Conservation (phyloP, 2,329 filamentous ascomycete species). For the Penicillium psychrosexuale region DNA sequence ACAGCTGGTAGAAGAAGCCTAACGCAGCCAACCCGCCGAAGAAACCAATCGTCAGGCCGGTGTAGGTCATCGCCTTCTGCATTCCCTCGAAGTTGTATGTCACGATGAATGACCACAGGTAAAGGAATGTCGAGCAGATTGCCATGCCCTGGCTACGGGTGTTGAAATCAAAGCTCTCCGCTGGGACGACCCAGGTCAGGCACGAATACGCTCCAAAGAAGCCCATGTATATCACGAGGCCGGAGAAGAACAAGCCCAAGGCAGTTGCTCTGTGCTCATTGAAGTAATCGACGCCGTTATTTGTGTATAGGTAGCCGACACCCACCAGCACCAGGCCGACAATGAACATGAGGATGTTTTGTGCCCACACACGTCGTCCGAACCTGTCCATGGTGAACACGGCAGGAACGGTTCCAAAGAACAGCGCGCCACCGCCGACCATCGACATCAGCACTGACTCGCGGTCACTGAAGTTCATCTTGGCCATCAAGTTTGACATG, state of each 20-base stretch:
- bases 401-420: not conserved
- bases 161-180: slow-evolving; percentile 1
- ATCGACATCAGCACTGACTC: slow-evolving; percentile 37
- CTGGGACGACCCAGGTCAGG: slow-evolving; percentile 30
- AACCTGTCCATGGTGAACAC: not conserved
- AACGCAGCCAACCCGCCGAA: slow-evolving; percentile 66
- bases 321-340: not conserved
- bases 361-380: not conserved
- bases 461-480: slow-evolving; percentile 4
- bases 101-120: slow-evolving; percentile 64
- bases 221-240: not conserved
- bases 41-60: slow-evolving; percentile 62
- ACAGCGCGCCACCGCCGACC: not conserved
- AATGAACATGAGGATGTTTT: not conserved
- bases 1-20: slow-evolving; percentile 64
- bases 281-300: not conserved
- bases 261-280: not conserved
- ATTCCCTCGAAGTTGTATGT: slow-evolving; percentile 70
- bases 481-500: slow-evolving; percentile 5
- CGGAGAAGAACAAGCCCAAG: not conserved
- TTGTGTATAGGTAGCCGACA: not conserved
- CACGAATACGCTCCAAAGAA: not conserved
- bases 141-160: slow-evolving; percentile 65
- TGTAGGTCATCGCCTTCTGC: slow-evolving; percentile 59
- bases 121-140: slow-evolving; percentile 60